Evolutionary conservation across 78 protist species (phyloP), one percentile per base, ranked within the genome.

Genomic region (Protostelium mycophagum): DNA sequence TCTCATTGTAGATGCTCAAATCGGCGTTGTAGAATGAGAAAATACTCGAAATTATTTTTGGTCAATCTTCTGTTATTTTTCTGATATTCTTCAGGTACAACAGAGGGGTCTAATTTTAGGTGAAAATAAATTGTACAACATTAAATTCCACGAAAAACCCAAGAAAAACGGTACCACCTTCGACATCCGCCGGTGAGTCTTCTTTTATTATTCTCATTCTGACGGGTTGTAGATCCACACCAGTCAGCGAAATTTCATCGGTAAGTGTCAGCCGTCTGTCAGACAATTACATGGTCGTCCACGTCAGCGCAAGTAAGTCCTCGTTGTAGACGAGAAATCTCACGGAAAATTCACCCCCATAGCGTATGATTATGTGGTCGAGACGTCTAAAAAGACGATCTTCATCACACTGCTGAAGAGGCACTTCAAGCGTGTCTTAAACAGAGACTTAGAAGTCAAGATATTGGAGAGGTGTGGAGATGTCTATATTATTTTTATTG

Each of bases 111-210:
- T 91, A 36, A 1, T 91, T 0, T 36, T 91, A 0, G 89, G 92
- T 38, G 86, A 85, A 0, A 31, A 29, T 28, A 88, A 89, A 35
- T 36, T 91, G 23, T 88, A 38, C 83, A 86, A 86, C 86, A 88
- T 91, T 31, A 5, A 34, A 10, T 5, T 51, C 10, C 29, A 36
- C 23, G 86, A 37, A 23, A 91, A 91, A 37, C 89, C 91, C 38
- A 91, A 91, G 73, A 91, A 91, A 39, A 91, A 91, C 83, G 94
- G 94, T 0, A n/a, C 91, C 34, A 89, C 89, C 92, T 91, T 91
- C n/a, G 36, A 37, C 0, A 23, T 91, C 0, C 73, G 73, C 73
- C 5, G 73, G 73, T 51, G 73, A 51, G 73, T 25, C 31, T 25
- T 25, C 5, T 16, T 51, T 51, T 51, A 25, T 16, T 51, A 25